A percentile compares a stretch with the other conserved stretches of the same genome.
Evolutionary conservation across 352 stramenopile species (phyloP).

Genomic region (Blastocystis hominis): DNA sequence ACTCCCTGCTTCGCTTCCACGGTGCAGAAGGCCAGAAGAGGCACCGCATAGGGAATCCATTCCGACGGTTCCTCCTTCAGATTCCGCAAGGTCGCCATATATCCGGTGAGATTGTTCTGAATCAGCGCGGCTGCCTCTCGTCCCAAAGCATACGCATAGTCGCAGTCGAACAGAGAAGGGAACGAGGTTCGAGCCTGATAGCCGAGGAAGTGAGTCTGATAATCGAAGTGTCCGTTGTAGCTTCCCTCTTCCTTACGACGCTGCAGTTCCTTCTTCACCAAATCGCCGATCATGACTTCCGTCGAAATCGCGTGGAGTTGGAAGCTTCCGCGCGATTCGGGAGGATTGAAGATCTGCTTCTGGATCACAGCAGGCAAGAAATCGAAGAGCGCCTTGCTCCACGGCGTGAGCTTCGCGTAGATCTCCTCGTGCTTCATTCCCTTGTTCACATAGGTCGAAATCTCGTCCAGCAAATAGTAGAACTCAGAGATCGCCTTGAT

Average conservation of each 20-base stretch:
- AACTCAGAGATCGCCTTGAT: slow-evolving; percentile 64
- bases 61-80: too few relatives aligned
- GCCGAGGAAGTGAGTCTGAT: too few relatives aligned
- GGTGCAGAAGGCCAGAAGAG: too few relatives aligned
- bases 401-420: slow-evolving; percentile 59
- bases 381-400: slow-evolving; percentile 60
- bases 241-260: slow-evolving; percentile 60
- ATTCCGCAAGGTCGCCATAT: too few relatives aligned
- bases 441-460: slow-evolving; percentile 61
- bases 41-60: too few relatives aligned
- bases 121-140: too few relatives aligned
- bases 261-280: slow-evolving; percentile 64
- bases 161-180: too few relatives aligned
- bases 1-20: too few relatives aligned
- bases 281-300: slow-evolving; percentile 63
- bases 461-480: slow-evolving; percentile 62
- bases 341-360: slow-evolving; percentile 59
- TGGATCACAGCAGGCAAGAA: slow-evolving; percentile 59
- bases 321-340: slow-evolving; percentile 59
- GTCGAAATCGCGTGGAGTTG: slow-evolving; percentile 65
- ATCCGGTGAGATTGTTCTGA: too few relatives aligned
- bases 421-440: slow-evolving; percentile 60
- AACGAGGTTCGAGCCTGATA: too few relatives aligned
- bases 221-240: slow-evolving; percentile 62
- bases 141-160: too few relatives aligned